Percentiles rank a stretch among this genome's conserved stretches.
Evolutionary conservation across 1,139 yeast species (phyloP).

Genomic region (Entelexis sorbosivorans): DNA sequence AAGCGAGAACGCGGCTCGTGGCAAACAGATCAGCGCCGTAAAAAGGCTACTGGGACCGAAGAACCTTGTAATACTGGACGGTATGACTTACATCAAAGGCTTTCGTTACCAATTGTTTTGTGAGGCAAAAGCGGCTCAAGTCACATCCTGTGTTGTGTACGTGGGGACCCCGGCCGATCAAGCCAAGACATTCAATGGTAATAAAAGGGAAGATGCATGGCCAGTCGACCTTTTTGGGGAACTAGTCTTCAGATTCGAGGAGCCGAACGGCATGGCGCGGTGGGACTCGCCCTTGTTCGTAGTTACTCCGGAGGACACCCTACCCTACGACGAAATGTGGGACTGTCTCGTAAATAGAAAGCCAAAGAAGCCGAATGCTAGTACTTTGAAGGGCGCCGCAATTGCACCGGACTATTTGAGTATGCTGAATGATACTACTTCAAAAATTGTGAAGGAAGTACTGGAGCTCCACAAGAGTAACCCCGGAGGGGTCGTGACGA

Average conservation of each 20-base stretch:
- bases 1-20: constrained; percentile 71
- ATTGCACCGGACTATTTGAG: constrained; percentile 71
- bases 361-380: constrained; percentile 39
- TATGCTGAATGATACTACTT: constrained; percentile 65
- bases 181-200: constrained; percentile 53
- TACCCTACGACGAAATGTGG: constrained; percentile 67
- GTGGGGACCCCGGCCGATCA: constrained; percentile 55
- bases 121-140: constrained; percentile 75
- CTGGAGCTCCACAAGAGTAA: constrained; percentile 51
- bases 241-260: constrained; percentile 78
- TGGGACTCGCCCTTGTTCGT: constrained; percentile 94
- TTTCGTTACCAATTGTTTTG: constrained; percentile 88
- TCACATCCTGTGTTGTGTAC: constrained; percentile 77
- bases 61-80: constrained; percentile 71
- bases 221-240: constrained; percentile 55
- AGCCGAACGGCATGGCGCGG: constrained; percentile 72
- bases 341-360: constrained; percentile 50
- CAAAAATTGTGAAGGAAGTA: constrained; percentile 46
- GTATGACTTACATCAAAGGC: constrained; percentile 86
- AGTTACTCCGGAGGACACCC: constrained; percentile 45
- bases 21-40: constrained; percentile 78
- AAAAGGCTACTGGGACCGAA: constrained; percentile 62
- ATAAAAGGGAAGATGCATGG: constrained; percentile 39
- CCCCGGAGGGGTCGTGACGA: constrained; percentile 40
- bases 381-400: constrained; percentile 48